phyloP scores from a whole-genome alignment of 73 alveolate species.

The Urostyla sp. region DNA sequence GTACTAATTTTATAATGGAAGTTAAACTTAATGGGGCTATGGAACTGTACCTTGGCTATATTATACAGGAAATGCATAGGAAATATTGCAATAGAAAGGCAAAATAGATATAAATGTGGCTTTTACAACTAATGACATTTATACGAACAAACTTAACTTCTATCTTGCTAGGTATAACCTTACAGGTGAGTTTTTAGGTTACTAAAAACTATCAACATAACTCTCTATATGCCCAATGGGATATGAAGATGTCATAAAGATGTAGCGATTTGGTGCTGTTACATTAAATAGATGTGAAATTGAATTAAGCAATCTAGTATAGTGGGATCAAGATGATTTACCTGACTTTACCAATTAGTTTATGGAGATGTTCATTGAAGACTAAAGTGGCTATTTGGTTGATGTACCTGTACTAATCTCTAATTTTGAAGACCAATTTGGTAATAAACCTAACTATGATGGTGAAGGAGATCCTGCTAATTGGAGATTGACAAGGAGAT shows the following conservation, averaged over 20 bases:
- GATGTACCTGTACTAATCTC: constrained; percentile 87
- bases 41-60: constrained; percentile 76
- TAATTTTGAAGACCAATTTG: constrained; percentile 64
- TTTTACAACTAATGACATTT: constrained; percentile 24
- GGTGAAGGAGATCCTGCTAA: neutral
- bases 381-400: constrained; percentile 62
- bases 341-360: constrained; percentile 72
- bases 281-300: constrained; percentile 69
- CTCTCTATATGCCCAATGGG: constrained; percentile 65
- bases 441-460: constrained; percentile 51
- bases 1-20: constrained; percentile 12
- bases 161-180: constrained; percentile 53
- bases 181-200: constrained; percentile 74
- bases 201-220: constrained; percentile 58
- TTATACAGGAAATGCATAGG: constrained; percentile 44
- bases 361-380: constrained; percentile 82
- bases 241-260: constrained; percentile 49
- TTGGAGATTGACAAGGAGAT: constrained; percentile 74
- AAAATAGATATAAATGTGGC: constrained; percentile 61
- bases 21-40: constrained; percentile 58
- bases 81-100: constrained; percentile 44
- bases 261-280: constrained; percentile 81
- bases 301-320: constrained; percentile 54
- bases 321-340: constrained; percentile 14
- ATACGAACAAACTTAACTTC: constrained; percentile 45